phyloP scores from a whole-genome alignment of 2,329 filamentous ascomycete species.

The Trichoderma afroharzianum region DNA sequence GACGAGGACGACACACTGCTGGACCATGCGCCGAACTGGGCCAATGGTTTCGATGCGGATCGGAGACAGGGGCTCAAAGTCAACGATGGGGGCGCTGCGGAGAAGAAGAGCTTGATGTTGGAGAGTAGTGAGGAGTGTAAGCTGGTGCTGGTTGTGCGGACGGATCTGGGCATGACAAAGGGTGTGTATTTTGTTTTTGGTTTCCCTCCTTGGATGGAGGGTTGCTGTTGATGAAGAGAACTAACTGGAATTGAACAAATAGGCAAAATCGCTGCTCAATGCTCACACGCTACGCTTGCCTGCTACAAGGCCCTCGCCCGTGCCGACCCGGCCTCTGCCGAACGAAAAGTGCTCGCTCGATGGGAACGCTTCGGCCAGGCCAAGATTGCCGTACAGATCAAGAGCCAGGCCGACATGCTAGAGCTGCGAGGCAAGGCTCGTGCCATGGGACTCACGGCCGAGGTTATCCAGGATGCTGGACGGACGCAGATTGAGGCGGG shows the following conservation, averaged over 20 bases:
- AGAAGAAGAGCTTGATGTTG: conserved; percentile 38
- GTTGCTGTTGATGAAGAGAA: background rate
- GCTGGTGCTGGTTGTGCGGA: conserved; percentile 85
- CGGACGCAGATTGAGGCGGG: conserved; percentile 94
- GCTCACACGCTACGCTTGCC: conserved; percentile 90
- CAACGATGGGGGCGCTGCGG: conserved; percentile 26
- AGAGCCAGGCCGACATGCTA: conserved; percentile 79
- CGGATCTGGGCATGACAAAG: conserved; percentile 96
- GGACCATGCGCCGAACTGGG: conserved; percentile 66
- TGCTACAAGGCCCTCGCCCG: conserved; percentile 84
- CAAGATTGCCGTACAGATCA: conserved; percentile 89
- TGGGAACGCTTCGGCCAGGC: conserved; percentile 88
- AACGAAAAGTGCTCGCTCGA: conserved; percentile 64
- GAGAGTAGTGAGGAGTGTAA: conserved; percentile 77
- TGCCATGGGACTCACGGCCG: conserved; percentile 79
- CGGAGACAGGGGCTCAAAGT: conserved; percentile 51
- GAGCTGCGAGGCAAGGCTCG: conserved; percentile 72
- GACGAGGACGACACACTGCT: conserved; percentile 57
- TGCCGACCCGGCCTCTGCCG: conserved; percentile 50
- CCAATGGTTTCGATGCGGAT: conserved; percentile 59
- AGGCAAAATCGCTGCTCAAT: conserved; percentile 95
- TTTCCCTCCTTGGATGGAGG: background rate
- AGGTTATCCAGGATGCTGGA: conserved; percentile 92
- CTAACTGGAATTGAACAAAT: background rate
- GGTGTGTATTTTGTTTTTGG: conserved; percentile 50